Percentiles rank a stretch among this genome's conserved stretches.
Conservation (phyloP, 768 basidiomycete species). For the Russula sp. region DNA sequence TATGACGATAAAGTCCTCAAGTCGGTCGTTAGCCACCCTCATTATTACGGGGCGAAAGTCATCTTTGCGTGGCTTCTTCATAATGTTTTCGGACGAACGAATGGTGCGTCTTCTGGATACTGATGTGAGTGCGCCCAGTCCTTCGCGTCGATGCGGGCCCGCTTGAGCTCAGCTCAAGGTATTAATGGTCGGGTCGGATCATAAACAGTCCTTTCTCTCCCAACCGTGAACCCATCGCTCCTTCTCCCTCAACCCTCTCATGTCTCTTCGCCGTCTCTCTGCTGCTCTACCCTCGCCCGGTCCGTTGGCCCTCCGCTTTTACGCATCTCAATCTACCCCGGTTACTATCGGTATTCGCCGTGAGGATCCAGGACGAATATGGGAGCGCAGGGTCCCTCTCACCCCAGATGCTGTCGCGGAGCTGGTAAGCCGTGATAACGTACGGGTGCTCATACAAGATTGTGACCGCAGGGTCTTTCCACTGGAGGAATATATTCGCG, state of each 20-base stretch:
- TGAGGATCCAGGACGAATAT: constrained; percentile 73
- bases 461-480: constrained; percentile 72
- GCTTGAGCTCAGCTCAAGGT: not conserved
- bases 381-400: constrained; percentile 82
- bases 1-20: too few species aligned
- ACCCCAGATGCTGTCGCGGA: constrained; percentile 66
- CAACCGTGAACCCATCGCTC: not conserved
- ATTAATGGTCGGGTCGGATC: not conserved
- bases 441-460: constrained; percentile 65
- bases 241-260: not conserved
- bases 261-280: constrained; percentile 18
- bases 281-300: not conserved
- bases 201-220: not conserved
- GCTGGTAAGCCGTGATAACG: constrained; percentile 47
- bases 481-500: constrained; percentile 56
- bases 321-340: constrained; percentile 4
- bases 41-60: too few species aligned
- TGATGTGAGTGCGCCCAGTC: not conserved
- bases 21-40: too few species aligned
- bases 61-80: too few species aligned
- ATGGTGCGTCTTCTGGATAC: not conserved
- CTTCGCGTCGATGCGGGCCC: not conserved
- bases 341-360: constrained; percentile 53
- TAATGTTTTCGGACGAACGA: too few species aligned
- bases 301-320: not conserved